Conservation (phyloP, 2,329 filamentous ascomycete genomes). For the Talaromyces atroroseus region DNA sequence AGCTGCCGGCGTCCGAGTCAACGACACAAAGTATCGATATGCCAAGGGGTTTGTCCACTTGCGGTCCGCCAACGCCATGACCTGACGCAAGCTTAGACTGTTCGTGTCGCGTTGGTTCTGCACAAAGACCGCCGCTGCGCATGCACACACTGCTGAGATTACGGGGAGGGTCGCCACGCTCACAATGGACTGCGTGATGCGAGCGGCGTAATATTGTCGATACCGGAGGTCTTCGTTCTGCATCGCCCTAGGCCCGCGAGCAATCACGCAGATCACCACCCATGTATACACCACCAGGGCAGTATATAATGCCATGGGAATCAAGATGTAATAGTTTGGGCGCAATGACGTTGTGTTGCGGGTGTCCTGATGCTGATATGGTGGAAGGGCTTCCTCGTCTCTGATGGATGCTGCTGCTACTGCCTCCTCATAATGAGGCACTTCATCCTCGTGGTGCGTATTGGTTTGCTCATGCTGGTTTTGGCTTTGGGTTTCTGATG, state of each 20-base stretch:
- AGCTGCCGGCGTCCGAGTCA: neutral
- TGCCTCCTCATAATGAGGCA: neutral
- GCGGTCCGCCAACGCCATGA: conserved; percentile 20
- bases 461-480: too few relatives aligned
- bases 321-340: neutral
- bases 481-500: neutral
- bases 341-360: neutral
- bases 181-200: neutral
- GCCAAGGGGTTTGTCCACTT: conserved; percentile 16
- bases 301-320: neutral
- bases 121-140: conserved; percentile 14
- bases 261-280: neutral
- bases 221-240: neutral
- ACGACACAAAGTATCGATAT: neutral
- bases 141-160: neutral
- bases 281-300: neutral
- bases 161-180: neutral
- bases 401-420: neutral
- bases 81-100: conserved; percentile 17
- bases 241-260: neutral
- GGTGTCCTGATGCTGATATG: neutral
- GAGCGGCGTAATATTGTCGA: neutral
- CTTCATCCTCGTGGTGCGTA: neutral
- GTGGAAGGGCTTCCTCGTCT: neutral
- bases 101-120: conserved; percentile 15